Evolutionary conservation across 208 protist species (phyloP).

Genomic region (Porcisia hertigi): DNA sequence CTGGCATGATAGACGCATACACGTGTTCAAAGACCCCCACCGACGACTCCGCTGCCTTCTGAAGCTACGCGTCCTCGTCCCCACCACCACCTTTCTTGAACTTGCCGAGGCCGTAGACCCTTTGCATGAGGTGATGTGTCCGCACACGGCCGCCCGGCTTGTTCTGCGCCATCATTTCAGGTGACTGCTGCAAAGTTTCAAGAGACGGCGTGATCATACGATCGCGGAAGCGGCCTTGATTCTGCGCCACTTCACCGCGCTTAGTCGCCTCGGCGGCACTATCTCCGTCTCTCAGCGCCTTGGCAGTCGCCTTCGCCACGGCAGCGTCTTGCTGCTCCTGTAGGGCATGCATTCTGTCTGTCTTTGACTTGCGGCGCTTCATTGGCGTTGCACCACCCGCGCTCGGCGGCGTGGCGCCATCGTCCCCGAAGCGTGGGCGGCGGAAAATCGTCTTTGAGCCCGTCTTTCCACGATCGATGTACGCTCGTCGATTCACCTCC

Average conservation of each 20-base stretch:
- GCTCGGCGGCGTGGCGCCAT: constrained; percentile 12
- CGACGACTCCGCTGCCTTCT: neutral
- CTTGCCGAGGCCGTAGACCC: constrained; percentile 63
- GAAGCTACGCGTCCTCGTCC: constrained; percentile 55
- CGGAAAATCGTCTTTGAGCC: constrained; percentile 81
- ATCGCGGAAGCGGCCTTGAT: constrained; percentile 57
- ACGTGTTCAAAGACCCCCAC: neutral
- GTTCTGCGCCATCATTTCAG: constrained; percentile 50
- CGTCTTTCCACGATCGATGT: constrained; percentile 89
- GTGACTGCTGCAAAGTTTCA: constrained; percentile 60
- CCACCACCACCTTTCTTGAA: constrained; percentile 55
- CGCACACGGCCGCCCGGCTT: constrained; percentile 33
- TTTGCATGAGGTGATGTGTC: constrained; percentile 57
- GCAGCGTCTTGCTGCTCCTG: constrained; percentile 82
- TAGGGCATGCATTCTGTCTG: constrained; percentile 70
- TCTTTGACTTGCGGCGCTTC: constrained; percentile 57
- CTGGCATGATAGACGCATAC: neutral
- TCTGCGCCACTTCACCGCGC: constrained; percentile 58
- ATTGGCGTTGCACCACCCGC: constrained; percentile 36
- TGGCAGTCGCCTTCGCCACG: constrained; percentile 31
- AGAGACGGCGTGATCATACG: constrained; percentile 47
- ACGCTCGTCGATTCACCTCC: constrained; percentile 77
- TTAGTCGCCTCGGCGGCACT: constrained; percentile 26
- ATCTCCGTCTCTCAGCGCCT: constrained; percentile 38
- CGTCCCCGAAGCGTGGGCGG: constrained; percentile 49